Evolutionary conservation across 2,329 filamentous ascomycete species (phyloP).

Genomic region (Cercospora nicotianae): DNA sequence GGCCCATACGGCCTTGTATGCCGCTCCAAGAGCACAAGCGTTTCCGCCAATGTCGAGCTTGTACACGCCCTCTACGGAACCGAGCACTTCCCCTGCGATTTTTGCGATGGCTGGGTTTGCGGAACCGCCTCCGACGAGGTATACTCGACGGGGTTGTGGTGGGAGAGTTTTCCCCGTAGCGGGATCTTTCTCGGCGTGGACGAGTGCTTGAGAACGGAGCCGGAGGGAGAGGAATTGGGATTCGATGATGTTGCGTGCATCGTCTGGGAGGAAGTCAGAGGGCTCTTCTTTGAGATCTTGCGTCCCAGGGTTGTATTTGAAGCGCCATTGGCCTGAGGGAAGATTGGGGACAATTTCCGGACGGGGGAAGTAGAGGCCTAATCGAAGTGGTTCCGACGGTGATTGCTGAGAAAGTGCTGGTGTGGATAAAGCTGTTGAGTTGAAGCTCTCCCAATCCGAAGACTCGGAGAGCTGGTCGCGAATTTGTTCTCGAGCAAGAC

Average conservation of each 20-base stretch:
- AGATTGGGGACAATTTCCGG: slow-evolving; percentile 96
- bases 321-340: slow-evolving; percentile 81
- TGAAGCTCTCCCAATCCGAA: slow-evolving; percentile 74
- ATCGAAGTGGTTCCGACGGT: slow-evolving; percentile 61
- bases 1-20: slow-evolving; percentile 96
- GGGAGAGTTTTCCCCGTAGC: slow-evolving; percentile 61
- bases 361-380: slow-evolving; percentile 92
- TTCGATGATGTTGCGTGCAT: slow-evolving; percentile 85
- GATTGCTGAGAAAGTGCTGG: slow-evolving; percentile 66
- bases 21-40: slow-evolving; percentile 88
- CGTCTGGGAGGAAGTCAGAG: slow-evolving; percentile 56
- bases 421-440: slow-evolving; percentile 67
- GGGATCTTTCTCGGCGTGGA: slow-evolving; percentile 44
- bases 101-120: slow-evolving; percentile 85
- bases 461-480: slow-evolving; percentile 72
- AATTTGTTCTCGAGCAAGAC: slow-evolving; percentile 84
- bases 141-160: slow-evolving; percentile 82
- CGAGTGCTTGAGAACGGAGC: slow-evolving; percentile 76
- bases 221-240: slow-evolving; percentile 92
- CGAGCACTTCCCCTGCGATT: slow-evolving; percentile 83
- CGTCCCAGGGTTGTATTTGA: slow-evolving; percentile 57
- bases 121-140: slow-evolving; percentile 90
- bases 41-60: slow-evolving; percentile 92
- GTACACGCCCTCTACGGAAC: slow-evolving; percentile 85
- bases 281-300: slow-evolving; percentile 44